Evolutionary conservation across 192 early-diverging fungal genomes (phyloP), one percentile per base, ranked within the genome.

Genomic region (Entrophospora sp.): DNA sequence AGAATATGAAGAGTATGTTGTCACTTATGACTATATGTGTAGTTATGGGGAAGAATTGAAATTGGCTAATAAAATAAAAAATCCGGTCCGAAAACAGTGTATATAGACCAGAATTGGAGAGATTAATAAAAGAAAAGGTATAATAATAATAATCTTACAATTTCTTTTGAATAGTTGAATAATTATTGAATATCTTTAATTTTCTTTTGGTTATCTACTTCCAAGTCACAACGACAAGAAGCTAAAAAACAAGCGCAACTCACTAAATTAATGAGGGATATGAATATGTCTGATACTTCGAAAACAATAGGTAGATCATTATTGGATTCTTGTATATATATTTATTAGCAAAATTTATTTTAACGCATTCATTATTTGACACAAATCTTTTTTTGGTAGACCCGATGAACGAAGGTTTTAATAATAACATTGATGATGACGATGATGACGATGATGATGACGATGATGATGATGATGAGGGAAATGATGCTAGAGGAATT

Each of bases 221-320:
- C n/a, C 18, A 37, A 36, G 77, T 71, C 72, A 18, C 61, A 53
- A 49, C 64, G 76, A 69, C 81, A 85, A 76, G 83, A 82, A 67
- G 79, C 77, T 52, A 78, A 87, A 44, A 82, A 88, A 68, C 80
- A 87, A 66, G 76, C 87, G 46, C 83, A 90, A 60, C 64, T 98
- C 64, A 77, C 76, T 34, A 84, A 86, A 32, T 75, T 98, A 38
- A 88, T 98, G 91, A 75, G 82, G 31, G 96, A 98, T 78, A 89
- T 98, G 80, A 74, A 87, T 16, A 79, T 96, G 34, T 72, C 81
- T 4, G 78, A 81, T 43, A 75, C 59, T 31, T 56, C 37, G 22
- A 81, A 61, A 68, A 72, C 68, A 42, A n/a, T n/a, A n/a, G 68
- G 35, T 13, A 61, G 61, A 43, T n/a, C n/a, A 71, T 69, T 40